These are phyloP conservation scores for Escallonia rubra DNA, from an alignment of 129 eudicot species.

Conservation along the genomic window DNA sequence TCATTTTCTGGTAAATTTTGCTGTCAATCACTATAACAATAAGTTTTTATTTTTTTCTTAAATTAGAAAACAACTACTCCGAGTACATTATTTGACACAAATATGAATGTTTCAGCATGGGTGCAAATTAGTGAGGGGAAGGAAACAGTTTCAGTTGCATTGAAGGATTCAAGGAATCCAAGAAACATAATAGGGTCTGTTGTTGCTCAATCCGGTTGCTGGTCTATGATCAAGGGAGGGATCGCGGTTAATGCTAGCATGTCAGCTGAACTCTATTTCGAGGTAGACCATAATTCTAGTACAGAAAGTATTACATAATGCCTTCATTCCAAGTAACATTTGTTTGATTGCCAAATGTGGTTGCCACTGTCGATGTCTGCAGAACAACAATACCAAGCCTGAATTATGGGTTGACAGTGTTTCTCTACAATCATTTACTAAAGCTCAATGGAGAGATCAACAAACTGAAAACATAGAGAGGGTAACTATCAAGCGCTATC, in stretches of 20 bases:
- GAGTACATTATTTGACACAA: no score
- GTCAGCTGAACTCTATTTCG: conserved; percentile 9
- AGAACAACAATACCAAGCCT: conserved; percentile 16
- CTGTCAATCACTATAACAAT: not conserved
- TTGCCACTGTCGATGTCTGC: not conserved
- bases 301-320: no score
- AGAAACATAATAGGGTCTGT: conserved; percentile 14
- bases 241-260: conserved; percentile 3
- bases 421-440: conserved; percentile 40
- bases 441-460: conserved; percentile 28
- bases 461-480: conserved; percentile 21
- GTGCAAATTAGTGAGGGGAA: conserved; percentile 27
- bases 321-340: not conserved
- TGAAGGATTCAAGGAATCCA: conserved; percentile 1
- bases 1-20: conserved; percentile 25
- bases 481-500: conserved; percentile 13
- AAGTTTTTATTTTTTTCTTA: not conserved
- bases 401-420: conserved; percentile 44
- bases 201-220: conserved; percentile 34
- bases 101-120: conserved; percentile 25
- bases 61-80: no score
- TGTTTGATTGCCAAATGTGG: not conserved
- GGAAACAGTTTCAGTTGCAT: conserved; percentile 19
- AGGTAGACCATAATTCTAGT: conserved; percentile 5
- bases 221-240: conserved; percentile 53